Evolutionary conservation across 208 protist species (phyloP).

Genomic region (Trypanosoma boissoni): DNA sequence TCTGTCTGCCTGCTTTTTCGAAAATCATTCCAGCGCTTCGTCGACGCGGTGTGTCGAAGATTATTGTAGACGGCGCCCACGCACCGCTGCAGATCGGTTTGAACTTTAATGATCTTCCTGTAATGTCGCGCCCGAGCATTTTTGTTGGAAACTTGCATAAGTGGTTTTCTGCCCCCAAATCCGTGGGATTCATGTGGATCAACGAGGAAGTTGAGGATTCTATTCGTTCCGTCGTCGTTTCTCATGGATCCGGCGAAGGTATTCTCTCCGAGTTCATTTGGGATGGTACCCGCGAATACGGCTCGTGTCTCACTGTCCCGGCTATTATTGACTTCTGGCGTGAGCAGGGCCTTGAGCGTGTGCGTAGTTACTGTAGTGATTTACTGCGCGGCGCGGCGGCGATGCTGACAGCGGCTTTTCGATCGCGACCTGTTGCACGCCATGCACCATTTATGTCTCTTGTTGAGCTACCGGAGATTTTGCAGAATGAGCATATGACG

Average conservation of each 20-base stretch:
- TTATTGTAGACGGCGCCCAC: conserved; percentile 91
- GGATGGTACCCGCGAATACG: conserved; percentile 88
- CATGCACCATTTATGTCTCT: conserved; percentile 84
- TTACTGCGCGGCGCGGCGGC: conserved; percentile 47
- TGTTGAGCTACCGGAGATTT: conserved; percentile 71
- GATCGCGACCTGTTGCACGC: conserved; percentile 61
- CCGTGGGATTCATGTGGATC: conserved; percentile 87
- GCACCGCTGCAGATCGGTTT: conserved; percentile 73
- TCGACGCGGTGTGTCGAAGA: conserved; percentile 52
- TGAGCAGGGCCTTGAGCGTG: conserved; percentile 45
- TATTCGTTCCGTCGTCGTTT: conserved; percentile 73
- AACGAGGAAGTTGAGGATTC: conserved; percentile 30
- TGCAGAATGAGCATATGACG: conserved; percentile 63
- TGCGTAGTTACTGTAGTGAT: conserved; percentile 49
- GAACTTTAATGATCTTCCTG: conserved; percentile 57
- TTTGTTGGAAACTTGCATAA: conserved; percentile 91
- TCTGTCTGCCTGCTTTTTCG: conserved; percentile 75
- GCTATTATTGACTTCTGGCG: conserved; percentile 79
- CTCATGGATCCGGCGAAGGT: conserved; percentile 84
- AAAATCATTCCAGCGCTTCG: conserved; percentile 80
- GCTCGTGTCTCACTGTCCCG: conserved; percentile 76
- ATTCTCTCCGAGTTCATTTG: conserved; percentile 90
- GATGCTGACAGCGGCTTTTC: conserved; percentile 72
- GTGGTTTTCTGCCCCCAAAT: conserved; percentile 87
- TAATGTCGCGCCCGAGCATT: conserved; percentile 54